Base-by-base conservation (phyloP, 2,329 filamentous ascomycete genomes). In the Talaromyces funiculosus region DNA sequence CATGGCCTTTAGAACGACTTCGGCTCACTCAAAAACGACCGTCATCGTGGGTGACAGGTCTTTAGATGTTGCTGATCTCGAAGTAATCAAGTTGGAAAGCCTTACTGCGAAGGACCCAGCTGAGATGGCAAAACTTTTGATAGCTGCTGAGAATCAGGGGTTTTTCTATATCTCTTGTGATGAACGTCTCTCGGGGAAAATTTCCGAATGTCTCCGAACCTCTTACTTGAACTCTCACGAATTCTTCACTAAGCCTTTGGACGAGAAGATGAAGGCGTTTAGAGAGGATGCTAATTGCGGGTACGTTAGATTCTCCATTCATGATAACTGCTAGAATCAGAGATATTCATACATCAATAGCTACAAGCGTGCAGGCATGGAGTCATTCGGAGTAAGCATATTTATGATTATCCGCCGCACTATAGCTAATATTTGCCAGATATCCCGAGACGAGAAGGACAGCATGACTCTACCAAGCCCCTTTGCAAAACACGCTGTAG, bases 311-410 rank as follows among this genome's bases (percentile, higher is more conserved):
- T 29, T 49, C 45, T 16, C 16, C 31, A 29, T 24, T 49, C 14
- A 49, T 31, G 7, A 49, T 31, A 47, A 47, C 24, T 49, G 43
- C 16, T 29, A 47, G 24, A 29, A 22, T 14, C 29, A 18, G 24
- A 49, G 24, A 49, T 29, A 29, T 24, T 49, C 16, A 49, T 18
- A 49, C 24, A 49, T 29, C 24, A 49, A 29, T 16, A 49, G 45
- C 45, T 49, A 49, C 45, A 49, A 49, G 45, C 45, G 45, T 49
- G 45, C 45, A 18, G 45, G 45, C 24, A 49, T 49, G 45, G 45
- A 49, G 31, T 49, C 45, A 49, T 49, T 49, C 24, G 45, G 45
- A 18, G 45, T 49, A 49, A 18, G 45, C 16, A 49, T 49, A 31
- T 31, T 8, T 18, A 29, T 31, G 16, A 49, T 31, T 29, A 49